These are phyloP conservation scores for Penicillium cataractarum DNA, from an alignment of 495 filamentous ascomycete genomes.

Conservation along the genomic window DNA sequence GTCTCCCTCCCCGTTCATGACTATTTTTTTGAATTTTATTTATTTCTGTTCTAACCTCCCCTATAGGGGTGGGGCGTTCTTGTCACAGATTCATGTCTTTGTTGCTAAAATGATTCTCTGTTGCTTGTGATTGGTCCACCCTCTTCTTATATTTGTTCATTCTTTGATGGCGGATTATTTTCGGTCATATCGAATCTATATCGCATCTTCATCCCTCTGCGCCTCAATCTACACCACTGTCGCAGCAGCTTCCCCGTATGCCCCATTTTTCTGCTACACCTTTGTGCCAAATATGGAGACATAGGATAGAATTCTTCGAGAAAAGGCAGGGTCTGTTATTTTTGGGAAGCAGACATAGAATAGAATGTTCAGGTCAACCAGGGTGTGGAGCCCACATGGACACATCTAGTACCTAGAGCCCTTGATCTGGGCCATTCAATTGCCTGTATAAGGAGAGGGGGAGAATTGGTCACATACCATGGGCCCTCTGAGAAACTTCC, in stretches of 20 bases:
- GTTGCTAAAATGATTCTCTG: neutral
- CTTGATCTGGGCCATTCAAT: slow-evolving; percentile 6
- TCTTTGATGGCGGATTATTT: slow-evolving; percentile 9
- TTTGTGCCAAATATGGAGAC: slow-evolving; percentile 27
- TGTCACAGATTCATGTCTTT: slow-evolving; percentile 7
- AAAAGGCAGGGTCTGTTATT: neutral
- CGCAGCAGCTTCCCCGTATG: neutral
- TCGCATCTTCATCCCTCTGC: slow-evolving; percentile 2
- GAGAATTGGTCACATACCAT: slow-evolving; percentile 8
- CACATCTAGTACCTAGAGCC: slow-evolving; percentile 2
- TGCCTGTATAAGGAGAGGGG: neutral
- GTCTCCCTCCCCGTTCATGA: slow-evolving; percentile 7
- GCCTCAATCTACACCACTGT: neutral
- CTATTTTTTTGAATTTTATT: neutral
- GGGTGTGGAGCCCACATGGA: neutral
- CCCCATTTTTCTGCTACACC: slow-evolving; percentile 9
- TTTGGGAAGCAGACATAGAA: neutral
- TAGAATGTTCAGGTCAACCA: neutral
- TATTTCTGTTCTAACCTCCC: slow-evolving; percentile 13
- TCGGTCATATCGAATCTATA: slow-evolving; percentile 4
- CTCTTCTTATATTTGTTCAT: neutral
- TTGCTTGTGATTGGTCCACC: neutral
- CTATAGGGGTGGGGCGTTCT: slow-evolving; percentile 8
- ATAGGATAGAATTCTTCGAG: slow-evolving; percentile 12
- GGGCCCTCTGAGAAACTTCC: slow-evolving; percentile 4